Evolutionary conservation across 1,139 yeast genomes (phyloP), one percentile per base, ranked within the genome.

Genomic region (Casaregolazyma lundiana): DNA sequence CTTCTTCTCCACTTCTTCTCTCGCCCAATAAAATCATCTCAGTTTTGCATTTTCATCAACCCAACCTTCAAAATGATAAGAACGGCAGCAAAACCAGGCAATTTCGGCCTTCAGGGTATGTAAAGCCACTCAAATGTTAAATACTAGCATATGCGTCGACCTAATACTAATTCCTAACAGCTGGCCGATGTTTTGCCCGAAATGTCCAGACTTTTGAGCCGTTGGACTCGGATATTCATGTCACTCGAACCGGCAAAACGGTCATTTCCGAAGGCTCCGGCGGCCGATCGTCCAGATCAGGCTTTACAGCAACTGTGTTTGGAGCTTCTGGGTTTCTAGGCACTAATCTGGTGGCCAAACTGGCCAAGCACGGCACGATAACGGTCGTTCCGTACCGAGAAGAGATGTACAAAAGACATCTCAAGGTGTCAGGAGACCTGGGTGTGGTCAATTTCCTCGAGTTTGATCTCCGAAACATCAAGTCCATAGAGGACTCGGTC

Each of bases 361-460:
- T 87, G 58, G 95, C 90, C 52, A 75, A 81, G 61, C 90, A 84
- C 63, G 96, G 96, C 55, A 87, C 95, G 32, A 69, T 75, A 51
- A 81, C 86, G 8, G 78, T 85, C 47, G 84, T 79, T 5, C 95
- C 96, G 18, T 86, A 63, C 71, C 76, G 96, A 64, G 90, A 87
- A 63, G 92, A 84, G 59, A 74, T 82, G 75, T 80, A 82, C 61
- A 81, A 78, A 68, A 77, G 95, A 61, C 87, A 84, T 63, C 74
- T 87, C 60, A 87, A 86, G 69, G 88, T 84, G 47, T 73, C 82
- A 41, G 96, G 96, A 45, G 96, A 87, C 65, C 76, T 87, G 56
- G 96, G 96, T 20, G 95, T 87, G 43, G 89, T 87, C 46, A 84
- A 84, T 68, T 83, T 81, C 65, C 80, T 85, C 55, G 96, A 87